Base-by-base conservation (phyloP, 164 flowering plant genomes). In the Macadamia integrifolia region DNA sequence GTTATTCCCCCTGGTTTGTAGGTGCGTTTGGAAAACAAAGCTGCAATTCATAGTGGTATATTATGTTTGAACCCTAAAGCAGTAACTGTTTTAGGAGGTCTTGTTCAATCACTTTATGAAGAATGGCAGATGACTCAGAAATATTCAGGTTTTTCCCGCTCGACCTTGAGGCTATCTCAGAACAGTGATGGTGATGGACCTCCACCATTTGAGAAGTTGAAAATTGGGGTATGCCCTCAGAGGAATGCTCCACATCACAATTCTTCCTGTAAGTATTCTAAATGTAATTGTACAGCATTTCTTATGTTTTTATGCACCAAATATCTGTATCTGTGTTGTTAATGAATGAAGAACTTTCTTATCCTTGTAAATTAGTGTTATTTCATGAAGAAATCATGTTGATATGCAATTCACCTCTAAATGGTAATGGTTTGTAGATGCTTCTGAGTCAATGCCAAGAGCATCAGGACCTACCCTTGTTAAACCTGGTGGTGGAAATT, bases 81-180 rank as follows among this genome's bases (percentile, higher is more conserved):
- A 58, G 23, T 90, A 46, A 80, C 85, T 46, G 72, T 88, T 48
- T 68, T 94, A 46, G 97, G 97, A 44, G 98, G 98, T 70, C 79
- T 83, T 68, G 97, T 94, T 64, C 84, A 78, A 74, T 70, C 93
- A 43, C 88, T 94, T 65, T 78, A 80, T 79, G 98, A 94, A 74
- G 98, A 94, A 77, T 94, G 97, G 97, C 78, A 92, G 77, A 78
- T 90, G 88, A 92, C 80, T 77, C 79, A 70, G 75, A 94, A 88
- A 70, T 94, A 90, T 69, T 81, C 92, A 11, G 88, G 89, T 52
- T 74, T 88, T 48, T 79, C 95, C n/a, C 90, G 95, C 18, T 76
- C 84, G 17, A 61, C 87, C 40, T 49, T 83, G 32, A 81, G 74
- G 78, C 8, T 32, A 58, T 66, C 83, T 44, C 74, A 80, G 70